phyloP scores from a whole-genome alignment of 306 rosid species.

The Lagenaria siceraria region DNA sequence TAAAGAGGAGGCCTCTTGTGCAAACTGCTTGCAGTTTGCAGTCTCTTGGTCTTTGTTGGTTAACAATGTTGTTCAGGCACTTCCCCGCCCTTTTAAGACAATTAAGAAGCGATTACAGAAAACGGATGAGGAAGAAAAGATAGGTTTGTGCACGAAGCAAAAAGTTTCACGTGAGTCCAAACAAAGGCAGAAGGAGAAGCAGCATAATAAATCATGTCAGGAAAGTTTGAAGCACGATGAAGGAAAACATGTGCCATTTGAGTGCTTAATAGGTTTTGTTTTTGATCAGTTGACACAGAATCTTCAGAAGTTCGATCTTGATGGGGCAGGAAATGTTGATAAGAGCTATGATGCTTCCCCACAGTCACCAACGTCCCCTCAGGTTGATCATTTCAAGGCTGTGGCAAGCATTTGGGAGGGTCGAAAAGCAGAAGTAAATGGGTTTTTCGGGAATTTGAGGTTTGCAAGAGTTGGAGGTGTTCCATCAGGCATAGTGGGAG shows the following conservation, averaged over 20 bases:
- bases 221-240: constrained; percentile 31
- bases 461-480: constrained; percentile 91
- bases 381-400: constrained; percentile 43
- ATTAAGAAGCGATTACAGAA: constrained; percentile 61
- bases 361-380: constrained; percentile 2
- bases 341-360: constrained; percentile 20
- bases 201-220: constrained; percentile 9
- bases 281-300: constrained; percentile 56
- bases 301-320: constrained; percentile 49
- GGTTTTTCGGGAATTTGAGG: constrained; percentile 74
- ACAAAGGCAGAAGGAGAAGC: constrained; percentile 37
- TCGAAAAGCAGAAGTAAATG: constrained; percentile 53
- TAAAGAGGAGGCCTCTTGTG: constrained; percentile 53
- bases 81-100: constrained; percentile 69
- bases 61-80: constrained; percentile 58
- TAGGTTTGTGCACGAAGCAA: constrained; percentile 35
- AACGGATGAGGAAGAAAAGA: constrained; percentile 35
- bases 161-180: constrained; percentile 42
- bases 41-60: constrained; percentile 67
- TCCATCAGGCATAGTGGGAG: constrained; percentile 60
- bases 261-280: constrained; percentile 61
- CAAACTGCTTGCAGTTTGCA: constrained; percentile 73
- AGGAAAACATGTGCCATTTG: constrained; percentile 45
- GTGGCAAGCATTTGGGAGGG: constrained; percentile 51
- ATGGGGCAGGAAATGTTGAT: constrained; percentile 21